These are phyloP conservation scores for Cornus kousa DNA, from an alignment of 148 eudicot genomes.

Conservation along the genomic window DNA sequence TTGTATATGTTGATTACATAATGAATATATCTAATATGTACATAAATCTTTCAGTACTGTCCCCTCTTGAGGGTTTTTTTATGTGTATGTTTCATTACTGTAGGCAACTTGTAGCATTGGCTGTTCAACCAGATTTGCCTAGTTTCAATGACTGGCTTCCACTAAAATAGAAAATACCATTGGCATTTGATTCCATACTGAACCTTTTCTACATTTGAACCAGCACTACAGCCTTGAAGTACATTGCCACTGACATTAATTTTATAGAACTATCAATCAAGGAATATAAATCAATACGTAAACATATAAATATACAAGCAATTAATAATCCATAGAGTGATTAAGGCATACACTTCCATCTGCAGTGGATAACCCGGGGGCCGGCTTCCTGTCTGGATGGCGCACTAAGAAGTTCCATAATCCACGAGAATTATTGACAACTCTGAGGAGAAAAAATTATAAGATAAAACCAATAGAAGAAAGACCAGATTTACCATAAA, in stretches of 20 bases:
- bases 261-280: background rate
- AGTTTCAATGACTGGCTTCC: background rate
- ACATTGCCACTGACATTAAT: background rate
- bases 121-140: background rate
- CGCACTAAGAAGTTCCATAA: conserved; percentile 66
- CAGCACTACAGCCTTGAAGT: background rate
- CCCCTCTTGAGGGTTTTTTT: too few relatives aligned
- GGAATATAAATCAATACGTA: background rate
- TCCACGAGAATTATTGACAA: conserved; percentile 46
- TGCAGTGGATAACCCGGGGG: conserved; percentile 31
- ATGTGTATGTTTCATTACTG: too few relatives aligned
- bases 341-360: conserved; percentile 45
- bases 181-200: background rate
- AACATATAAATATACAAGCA: background rate
- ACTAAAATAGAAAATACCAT: background rate
- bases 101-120: background rate
- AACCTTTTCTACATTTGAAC: conserved; percentile 1
- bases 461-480: background rate
- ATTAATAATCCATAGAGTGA: conserved; percentile 3
- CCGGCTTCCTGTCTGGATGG: conserved; percentile 48
- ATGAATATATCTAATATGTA: too few relatives aligned
- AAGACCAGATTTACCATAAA: background rate
- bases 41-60: too few relatives aligned
- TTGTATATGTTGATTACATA: too few relatives aligned
- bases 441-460: conserved; percentile 19